Percentiles rank a stretch among this genome's conserved stretches.
Evolutionary conservation across 139 green algal species (phyloP).

Genomic region (Diplosphaera chodatii): DNA sequence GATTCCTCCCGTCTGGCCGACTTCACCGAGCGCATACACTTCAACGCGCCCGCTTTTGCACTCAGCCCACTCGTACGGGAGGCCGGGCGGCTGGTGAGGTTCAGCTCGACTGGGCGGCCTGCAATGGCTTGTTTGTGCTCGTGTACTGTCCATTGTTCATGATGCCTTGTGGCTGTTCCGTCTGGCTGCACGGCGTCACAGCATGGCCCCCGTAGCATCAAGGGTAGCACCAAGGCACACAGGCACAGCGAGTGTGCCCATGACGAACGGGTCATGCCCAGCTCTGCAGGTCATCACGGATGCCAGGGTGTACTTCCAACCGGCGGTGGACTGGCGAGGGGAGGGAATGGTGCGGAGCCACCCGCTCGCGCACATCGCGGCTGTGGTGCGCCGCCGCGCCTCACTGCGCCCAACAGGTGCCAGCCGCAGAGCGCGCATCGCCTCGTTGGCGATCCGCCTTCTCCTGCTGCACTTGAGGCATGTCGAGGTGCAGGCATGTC

Average conservation of each 20-base stretch:
- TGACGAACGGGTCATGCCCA: too few relatives aligned
- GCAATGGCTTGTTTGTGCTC: too few relatives aligned
- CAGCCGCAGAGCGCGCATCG: too few relatives aligned
- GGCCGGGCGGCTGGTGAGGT: constrained; percentile 53
- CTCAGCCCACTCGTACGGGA: constrained; percentile 40
- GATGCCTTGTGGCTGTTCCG: too few relatives aligned
- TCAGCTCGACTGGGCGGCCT: too few relatives aligned
- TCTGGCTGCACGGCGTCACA: too few relatives aligned
- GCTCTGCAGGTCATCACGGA: constrained; percentile 40
- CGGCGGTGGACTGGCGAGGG: constrained; percentile 69
- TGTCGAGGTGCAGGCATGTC: too few relatives aligned
- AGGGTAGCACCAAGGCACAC: too few relatives aligned
- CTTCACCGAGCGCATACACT: constrained; percentile 57
- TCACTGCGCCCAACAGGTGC: constrained; percentile 33
- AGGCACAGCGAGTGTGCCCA: too few relatives aligned
- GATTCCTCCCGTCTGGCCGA: constrained; percentile 69
- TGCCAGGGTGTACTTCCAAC: constrained; percentile 81
- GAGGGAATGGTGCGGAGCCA: constrained; percentile 49
- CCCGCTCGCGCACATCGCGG: constrained; percentile 60
- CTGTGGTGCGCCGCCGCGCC: constrained; percentile 59
- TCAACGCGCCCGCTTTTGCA: constrained; percentile 30
- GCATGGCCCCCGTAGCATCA: too few relatives aligned
- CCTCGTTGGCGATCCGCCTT: neutral
- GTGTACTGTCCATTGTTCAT: too few relatives aligned
- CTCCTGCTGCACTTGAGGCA: too few relatives aligned